These are phyloP conservation scores for Chaetomiaceae sp. DNA, from an alignment of 2,329 filamentous ascomycete genomes.

Conservation along the genomic window DNA sequence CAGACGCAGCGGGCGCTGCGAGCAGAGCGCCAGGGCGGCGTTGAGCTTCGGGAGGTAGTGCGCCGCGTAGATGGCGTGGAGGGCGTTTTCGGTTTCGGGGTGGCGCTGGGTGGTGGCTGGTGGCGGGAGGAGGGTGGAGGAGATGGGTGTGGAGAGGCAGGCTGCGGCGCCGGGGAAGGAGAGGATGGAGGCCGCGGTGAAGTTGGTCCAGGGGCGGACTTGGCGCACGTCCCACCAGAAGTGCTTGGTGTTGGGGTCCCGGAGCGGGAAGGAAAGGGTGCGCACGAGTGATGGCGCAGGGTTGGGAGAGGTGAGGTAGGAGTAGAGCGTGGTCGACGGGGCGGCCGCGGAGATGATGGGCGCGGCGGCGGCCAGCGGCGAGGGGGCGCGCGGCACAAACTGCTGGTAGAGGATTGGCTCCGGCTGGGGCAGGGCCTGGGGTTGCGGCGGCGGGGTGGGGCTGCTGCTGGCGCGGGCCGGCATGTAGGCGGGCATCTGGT, in stretches of 20 bases:
- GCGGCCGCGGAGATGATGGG: slow-evolving; percentile 35
- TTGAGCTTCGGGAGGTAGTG: slow-evolving; percentile 87
- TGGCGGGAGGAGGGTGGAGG: slow-evolving; percentile 55
- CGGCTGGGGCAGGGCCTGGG: slow-evolving; percentile 30
- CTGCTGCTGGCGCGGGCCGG: slow-evolving; percentile 31
- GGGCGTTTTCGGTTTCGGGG: slow-evolving; percentile 72
- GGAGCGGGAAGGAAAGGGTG: slow-evolving; percentile 65
- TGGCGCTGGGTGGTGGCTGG: slow-evolving; percentile 56
- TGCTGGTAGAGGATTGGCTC: slow-evolving; percentile 46
- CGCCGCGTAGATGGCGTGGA: slow-evolving; percentile 69
- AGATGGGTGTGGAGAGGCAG: slow-evolving; percentile 67
- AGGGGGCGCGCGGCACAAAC: slow-evolving; percentile 45
- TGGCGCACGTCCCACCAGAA: slow-evolving; percentile 98
- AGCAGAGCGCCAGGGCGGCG: slow-evolving; percentile 72
- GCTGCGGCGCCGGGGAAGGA: slow-evolving; percentile 67
- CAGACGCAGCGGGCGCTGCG: slow-evolving; percentile 58
- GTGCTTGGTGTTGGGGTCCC: slow-evolving; percentile 67
- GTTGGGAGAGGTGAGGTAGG: slow-evolving; percentile 74
- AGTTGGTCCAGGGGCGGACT: slow-evolving; percentile 75
- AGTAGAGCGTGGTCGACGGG: slow-evolving; percentile 65
- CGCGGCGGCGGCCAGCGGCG: slow-evolving; percentile 39
- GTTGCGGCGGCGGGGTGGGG: slow-evolving; percentile 26
- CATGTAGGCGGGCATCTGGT: slow-evolving; percentile 62
- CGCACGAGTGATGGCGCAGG: slow-evolving; percentile 79
- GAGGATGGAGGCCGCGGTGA: slow-evolving; percentile 68